phyloP scores from a whole-genome alignment of 2,329 filamentous ascomycete species.

The Metarhizium humberi region DNA sequence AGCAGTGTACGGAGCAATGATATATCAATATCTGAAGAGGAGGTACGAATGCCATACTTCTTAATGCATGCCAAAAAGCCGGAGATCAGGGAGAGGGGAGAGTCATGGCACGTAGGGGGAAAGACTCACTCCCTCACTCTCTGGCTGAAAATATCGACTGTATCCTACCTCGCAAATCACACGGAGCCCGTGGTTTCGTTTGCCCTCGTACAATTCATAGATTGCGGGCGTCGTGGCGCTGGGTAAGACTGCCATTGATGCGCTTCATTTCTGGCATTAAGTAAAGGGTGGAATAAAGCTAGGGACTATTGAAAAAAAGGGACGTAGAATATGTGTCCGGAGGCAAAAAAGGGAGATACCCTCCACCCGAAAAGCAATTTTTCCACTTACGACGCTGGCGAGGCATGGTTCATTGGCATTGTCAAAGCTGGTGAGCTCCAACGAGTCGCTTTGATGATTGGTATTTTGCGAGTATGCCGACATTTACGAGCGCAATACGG shows the following conservation, averaged over 20 bases:
- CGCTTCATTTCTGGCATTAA: neutral
- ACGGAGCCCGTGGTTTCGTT: neutral
- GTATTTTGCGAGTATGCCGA: too few species aligned
- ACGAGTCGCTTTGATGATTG: too few species aligned
- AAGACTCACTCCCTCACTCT: neutral
- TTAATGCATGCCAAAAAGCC: neutral
- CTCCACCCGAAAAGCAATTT: too few species aligned
- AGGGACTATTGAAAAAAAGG: neutral
- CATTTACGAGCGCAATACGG: too few species aligned
- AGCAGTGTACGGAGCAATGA: too few species aligned
- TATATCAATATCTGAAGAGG: neutral
- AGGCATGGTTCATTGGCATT: too few species aligned
- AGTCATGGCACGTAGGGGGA: neutral
- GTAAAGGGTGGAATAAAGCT: neutral
- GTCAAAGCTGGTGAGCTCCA: too few species aligned
- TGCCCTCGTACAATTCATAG: neutral
- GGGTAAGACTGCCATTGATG: neutral
- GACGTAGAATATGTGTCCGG: neutral
- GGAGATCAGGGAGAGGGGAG: neutral
- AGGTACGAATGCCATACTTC: neutral
- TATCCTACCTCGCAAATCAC: neutral
- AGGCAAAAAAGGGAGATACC: neutral
- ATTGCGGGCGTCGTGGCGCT: neutral
- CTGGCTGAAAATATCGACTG: neutral
- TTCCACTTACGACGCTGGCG: too few species aligned